Percentiles rank a stretch among this genome's conserved stretches.
phyloP scores from a whole-genome alignment of 768 basidiomycete species.

The Tremella yokohamensis region DNA sequence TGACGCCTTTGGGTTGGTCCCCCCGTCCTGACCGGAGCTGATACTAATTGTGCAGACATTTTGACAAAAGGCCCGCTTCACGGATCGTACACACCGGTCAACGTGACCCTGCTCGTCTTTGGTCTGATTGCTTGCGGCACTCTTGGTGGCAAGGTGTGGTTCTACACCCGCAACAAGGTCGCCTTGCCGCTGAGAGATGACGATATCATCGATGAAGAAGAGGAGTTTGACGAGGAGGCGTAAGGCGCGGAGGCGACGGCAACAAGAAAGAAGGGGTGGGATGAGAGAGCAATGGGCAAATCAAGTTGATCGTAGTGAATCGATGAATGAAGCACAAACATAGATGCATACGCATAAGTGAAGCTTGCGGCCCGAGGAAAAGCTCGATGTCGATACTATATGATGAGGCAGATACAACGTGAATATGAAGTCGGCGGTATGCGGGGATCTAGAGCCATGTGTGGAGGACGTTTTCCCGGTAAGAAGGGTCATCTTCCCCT shows the following conservation, averaged over 20 bases:
- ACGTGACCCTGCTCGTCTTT: slow-evolving; percentile 35
- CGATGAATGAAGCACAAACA: too few relatives aligned
- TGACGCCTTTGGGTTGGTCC: slow-evolving; percentile 46
- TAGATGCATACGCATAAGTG: too few relatives aligned
- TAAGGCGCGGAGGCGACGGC: neutral
- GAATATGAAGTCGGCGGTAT: too few relatives aligned
- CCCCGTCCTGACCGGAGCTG: neutral
- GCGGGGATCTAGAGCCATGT: slow-evolving; percentile 41
- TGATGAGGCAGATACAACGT: too few relatives aligned
- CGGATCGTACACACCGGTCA: slow-evolving; percentile 48
- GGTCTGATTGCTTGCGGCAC: slow-evolving; percentile 28
- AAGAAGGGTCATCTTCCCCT: slow-evolving; percentile 58
- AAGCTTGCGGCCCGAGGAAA: too few relatives aligned
- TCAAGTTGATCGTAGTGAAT: too few relatives aligned
- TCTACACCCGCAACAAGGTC: slow-evolving; percentile 10
- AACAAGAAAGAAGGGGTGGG: neutral
- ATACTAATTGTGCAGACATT: slow-evolving; percentile 22
- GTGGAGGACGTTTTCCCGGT: slow-evolving; percentile 64
- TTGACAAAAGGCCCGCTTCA: slow-evolving; percentile 45
- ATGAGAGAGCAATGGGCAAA: too few relatives aligned
- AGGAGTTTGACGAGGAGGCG: slow-evolving; percentile 12
- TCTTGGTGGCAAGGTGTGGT: slow-evolving; percentile 18
- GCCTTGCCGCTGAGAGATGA: slow-evolving; percentile 3
- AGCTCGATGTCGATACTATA: too few relatives aligned
- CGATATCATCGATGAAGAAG: neutral